Percentiles rank a stretch among this genome's conserved stretches.
These are phyloP conservation scores for Corchorus olitorius DNA, from an alignment of 345 rosid species.

Conservation along the genomic window DNA sequence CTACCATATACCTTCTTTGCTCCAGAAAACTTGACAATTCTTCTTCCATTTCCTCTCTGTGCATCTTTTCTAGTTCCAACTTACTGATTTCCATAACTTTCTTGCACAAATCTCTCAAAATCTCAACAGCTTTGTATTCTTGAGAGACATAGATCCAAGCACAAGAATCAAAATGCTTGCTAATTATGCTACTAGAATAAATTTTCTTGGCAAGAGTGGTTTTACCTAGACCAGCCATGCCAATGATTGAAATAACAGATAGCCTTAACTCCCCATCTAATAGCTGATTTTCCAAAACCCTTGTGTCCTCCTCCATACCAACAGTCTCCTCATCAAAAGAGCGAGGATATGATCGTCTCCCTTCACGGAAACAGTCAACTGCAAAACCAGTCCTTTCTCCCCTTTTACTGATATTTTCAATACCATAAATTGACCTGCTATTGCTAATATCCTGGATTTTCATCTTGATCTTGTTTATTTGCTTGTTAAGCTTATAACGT, in stretches of 20 bases:
- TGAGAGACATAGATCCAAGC: conserved; percentile 18
- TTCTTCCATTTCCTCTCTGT: conserved; percentile 25
- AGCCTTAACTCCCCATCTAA: conserved; percentile 18
- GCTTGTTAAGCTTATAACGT: conserved; percentile 16
- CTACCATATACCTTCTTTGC: conserved; percentile 19
- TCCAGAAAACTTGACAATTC: conserved; percentile 16
- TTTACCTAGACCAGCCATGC: conserved; percentile 21
- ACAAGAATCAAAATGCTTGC: background rate
- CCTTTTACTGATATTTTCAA: conserved; percentile 19
- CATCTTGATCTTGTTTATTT: conserved; percentile 20
- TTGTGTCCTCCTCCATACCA: conserved; percentile 20
- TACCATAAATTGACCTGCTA: conserved; percentile 25
- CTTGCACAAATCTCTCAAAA: conserved; percentile 25
- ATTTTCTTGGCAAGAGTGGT: conserved; percentile 13
- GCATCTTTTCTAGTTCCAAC: conserved; percentile 22
- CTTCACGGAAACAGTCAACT: conserved; percentile 3
- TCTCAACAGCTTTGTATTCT: conserved; percentile 16
- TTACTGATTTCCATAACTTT: conserved; percentile 12
- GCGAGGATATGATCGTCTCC: conserved; percentile 24
- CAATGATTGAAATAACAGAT: conserved; percentile 24
- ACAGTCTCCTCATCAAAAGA: conserved; percentile 26
- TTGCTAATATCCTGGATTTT: conserved; percentile 16
- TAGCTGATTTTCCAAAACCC: conserved; percentile 8
- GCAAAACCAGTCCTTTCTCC: conserved; percentile 11
- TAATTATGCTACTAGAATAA: background rate